Evolutionary conservation across 495 filamentous ascomycete species (phyloP).

Genomic region (Podospora comata): DNA sequence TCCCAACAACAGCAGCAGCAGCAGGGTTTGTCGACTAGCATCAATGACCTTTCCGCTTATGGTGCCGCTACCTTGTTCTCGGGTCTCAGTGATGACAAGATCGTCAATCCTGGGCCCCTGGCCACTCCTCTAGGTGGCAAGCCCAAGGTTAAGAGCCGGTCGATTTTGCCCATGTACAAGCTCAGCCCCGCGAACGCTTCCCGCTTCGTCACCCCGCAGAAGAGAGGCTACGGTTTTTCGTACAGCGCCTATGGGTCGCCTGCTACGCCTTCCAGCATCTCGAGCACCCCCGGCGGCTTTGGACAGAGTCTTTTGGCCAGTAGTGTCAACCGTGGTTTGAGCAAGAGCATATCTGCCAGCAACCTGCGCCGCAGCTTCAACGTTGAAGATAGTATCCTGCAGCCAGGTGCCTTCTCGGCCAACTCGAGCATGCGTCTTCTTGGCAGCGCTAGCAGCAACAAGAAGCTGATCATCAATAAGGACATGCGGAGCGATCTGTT

Average conservation of each 20-base stretch:
- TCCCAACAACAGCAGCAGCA: conserved; percentile 47
- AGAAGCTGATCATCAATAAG: conserved; percentile 86
- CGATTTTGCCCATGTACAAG: conserved; percentile 81
- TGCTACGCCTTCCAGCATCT: conserved; percentile 60
- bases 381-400: conserved; percentile 73
- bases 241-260: conserved; percentile 88
- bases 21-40: conserved; percentile 69
- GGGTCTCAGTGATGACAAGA: conserved; percentile 59
- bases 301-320: conserved; percentile 65
- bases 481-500: conserved; percentile 79
- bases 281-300: conserved; percentile 65
- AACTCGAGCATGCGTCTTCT: conserved; percentile 56
- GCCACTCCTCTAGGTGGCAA: conserved; percentile 80
- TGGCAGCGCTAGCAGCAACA: conserved; percentile 65
- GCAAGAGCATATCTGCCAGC: conserved; percentile 62
- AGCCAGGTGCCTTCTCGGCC: conserved; percentile 79
- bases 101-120: conserved; percentile 71
- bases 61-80: conserved; percentile 78
- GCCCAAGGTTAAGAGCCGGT: conserved; percentile 65
- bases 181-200: conserved; percentile 77
- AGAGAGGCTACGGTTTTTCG: conserved; percentile 78
- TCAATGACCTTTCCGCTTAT: conserved; percentile 75
- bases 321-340: conserved; percentile 52
- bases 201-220: conserved; percentile 76
- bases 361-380: conserved; percentile 59